Conservation (phyloP, 2,329 filamentous ascomycete species). For the Penicillium hordei region DNA sequence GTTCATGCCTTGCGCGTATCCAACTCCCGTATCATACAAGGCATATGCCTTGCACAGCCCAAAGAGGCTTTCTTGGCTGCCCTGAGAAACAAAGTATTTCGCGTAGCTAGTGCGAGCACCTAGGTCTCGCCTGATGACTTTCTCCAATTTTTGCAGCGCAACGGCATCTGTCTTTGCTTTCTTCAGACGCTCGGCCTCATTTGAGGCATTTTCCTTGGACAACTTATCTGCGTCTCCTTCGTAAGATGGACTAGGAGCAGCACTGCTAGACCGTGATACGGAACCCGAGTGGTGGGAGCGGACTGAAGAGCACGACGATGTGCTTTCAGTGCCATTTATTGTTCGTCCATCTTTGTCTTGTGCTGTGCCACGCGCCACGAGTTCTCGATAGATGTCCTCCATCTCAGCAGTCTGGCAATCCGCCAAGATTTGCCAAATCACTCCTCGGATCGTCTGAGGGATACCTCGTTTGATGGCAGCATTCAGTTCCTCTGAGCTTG, state of each 20-base stretch:
- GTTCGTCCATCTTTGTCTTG: constrained; percentile 67
- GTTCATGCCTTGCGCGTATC: constrained; percentile 98
- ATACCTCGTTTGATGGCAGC: constrained; percentile 90
- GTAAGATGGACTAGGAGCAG: constrained; percentile 55
- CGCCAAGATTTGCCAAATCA: constrained; percentile 96
- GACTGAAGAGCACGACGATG: constrained; percentile 81
- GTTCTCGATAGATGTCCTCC: constrained; percentile 80
- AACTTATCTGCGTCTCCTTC: constrained; percentile 65
- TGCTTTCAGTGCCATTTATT: constrained; percentile 57
- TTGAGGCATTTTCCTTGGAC: constrained; percentile 63
- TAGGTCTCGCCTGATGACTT: constrained; percentile 84
- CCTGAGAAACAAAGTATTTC: constrained; percentile 87
- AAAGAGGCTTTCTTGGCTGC: constrained; percentile 89
- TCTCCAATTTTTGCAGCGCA: constrained; percentile 79
- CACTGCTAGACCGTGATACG: constrained; percentile 56
- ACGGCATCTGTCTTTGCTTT: constrained; percentile 75
- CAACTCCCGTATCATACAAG: constrained; percentile 88
- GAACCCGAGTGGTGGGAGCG: constrained; percentile 73
- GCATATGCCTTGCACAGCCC: constrained; percentile 97
- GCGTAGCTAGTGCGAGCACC: constrained; percentile 94
- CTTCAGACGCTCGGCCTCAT: constrained; percentile 69
- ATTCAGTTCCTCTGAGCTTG: constrained; percentile 86
- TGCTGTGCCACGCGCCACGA: constrained; percentile 76
- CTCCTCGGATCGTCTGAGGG: constrained; percentile 90
- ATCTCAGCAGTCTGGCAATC: constrained; percentile 93